Evolutionary conservation across 805 yeast genomes (phyloP).

Genomic region (Candida qinlingensis): DNA sequence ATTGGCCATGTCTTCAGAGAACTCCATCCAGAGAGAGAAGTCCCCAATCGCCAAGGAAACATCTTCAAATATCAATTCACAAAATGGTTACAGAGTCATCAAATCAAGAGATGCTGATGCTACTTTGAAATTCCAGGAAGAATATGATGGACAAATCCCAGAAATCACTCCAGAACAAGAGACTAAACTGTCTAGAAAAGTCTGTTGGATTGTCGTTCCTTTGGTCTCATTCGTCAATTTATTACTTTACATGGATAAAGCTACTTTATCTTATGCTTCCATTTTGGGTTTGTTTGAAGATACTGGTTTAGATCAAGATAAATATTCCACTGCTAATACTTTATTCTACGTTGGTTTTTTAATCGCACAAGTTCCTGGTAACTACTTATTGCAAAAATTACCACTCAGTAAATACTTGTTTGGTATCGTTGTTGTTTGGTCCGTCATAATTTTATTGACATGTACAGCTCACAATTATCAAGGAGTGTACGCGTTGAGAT

Average conservation of each 20-base stretch:
- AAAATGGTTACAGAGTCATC: conserved; percentile 31
- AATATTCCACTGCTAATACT: conserved; percentile 44
- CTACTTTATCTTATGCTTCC: conserved; percentile 43
- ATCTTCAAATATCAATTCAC: neutral
- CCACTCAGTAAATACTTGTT: conserved; percentile 37
- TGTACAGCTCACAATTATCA: conserved; percentile 40
- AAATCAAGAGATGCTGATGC: conserved; percentile 35
- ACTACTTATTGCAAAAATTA: conserved; percentile 38
- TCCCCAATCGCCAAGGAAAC: neutral
- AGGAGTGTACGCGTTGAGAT: conserved; percentile 43
- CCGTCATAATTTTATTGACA: conserved; percentile 39
- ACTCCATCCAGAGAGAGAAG: neutral
- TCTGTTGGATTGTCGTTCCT: conserved; percentile 32
- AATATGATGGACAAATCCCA: conserved; percentile 29
- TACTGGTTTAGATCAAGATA: conserved; percentile 37
- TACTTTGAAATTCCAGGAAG: conserved; percentile 33
- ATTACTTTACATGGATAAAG: conserved; percentile 47
- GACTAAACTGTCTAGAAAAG: conserved; percentile 32
- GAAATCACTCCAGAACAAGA: conserved; percentile 40
- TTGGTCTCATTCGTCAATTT: conserved; percentile 35
- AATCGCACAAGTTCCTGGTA: conserved; percentile 40
- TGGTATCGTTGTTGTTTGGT: conserved; percentile 37
- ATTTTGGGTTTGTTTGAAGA: conserved; percentile 43
- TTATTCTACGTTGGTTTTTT: conserved; percentile 49
- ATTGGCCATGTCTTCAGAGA: neutral